These are phyloP conservation scores for Wolfiporia cocos DNA, from an alignment of 1,284 basidiomycete species.

Conservation along the genomic window DNA sequence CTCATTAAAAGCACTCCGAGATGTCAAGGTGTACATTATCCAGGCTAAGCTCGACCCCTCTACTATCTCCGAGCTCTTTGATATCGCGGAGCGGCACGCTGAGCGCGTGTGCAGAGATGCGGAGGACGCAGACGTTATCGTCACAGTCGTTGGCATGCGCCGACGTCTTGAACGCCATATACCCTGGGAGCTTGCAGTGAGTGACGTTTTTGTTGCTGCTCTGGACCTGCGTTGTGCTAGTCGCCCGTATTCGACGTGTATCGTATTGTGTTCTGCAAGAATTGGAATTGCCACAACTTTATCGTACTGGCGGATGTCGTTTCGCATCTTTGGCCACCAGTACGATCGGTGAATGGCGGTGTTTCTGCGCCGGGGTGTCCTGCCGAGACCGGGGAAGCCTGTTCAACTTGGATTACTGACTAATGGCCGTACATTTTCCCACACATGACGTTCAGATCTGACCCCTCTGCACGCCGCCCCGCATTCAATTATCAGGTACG, in stretches of 20 bases:
- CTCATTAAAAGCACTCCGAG: conserved; percentile 15
- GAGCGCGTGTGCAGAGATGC: conserved; percentile 32
- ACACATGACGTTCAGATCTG: no score
- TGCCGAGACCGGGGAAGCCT: no score
- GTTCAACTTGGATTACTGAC: no score
- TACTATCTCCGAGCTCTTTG: conserved; percentile 39
- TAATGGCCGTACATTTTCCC: no score
- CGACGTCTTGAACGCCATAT: conserved; percentile 65
- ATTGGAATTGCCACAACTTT: no score
- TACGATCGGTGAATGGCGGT: no score
- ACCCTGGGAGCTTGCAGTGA: conserved; percentile 54
- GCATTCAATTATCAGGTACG: no score
- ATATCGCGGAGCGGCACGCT: conserved; percentile 37
- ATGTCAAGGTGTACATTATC: conserved; percentile 45
- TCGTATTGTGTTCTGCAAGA: background rate
- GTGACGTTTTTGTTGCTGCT: conserved; percentile 20
- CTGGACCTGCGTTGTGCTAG: background rate
- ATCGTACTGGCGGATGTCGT: no score
- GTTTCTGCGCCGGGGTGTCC: no score
- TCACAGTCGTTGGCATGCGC: conserved; percentile 60
- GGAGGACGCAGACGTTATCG: conserved; percentile 54
- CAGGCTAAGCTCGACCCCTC: conserved; percentile 49
- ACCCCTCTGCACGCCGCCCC: no score
- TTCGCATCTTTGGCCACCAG: no score
- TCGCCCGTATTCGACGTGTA: background rate